Evolutionary conservation across 2,329 filamentous ascomycete species (phyloP), one percentile per base, ranked within the genome.

Genomic region (Dactylellina drechsleri): DNA sequence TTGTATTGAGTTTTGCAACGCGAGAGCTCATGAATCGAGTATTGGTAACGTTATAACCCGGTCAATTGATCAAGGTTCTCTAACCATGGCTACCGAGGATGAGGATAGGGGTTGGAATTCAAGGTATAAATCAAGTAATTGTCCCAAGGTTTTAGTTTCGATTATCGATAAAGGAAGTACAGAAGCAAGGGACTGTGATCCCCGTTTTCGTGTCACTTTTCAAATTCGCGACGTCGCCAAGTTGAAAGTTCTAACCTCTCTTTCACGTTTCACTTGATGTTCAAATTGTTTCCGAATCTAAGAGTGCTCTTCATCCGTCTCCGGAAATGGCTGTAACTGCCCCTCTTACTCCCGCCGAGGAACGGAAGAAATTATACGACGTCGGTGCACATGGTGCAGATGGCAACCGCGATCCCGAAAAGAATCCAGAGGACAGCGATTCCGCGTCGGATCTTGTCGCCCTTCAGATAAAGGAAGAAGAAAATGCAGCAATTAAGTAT

Each of bases 401-500:
- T 41, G 56, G 57, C 31, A 36, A 8, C 6, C 31, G 10, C 5
- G 66, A 70, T 47, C 36, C 61, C 40, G 66, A 70, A 43, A 49
- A 54, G 10, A 23, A 26, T 0, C 47, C 57, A 26, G 56, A 57
- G 4, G 47, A 68, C 15, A 43, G 31, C 12, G 66, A 70, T 16
- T 62, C 66, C 3, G 50, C 18, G 0, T 68, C 65, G 15, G 65
- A 70, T 57, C 66, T 70, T 8, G 64, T 76, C 16, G 83, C 83
- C 57, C 66, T 87, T 82, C 93, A 96, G 83, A 87, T 94, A 77
- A 91, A 90, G 62, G 81, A 91, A 76, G 93, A 97, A 82, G 86
- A 88, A 28, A 89, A 88, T 60, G 89, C 91, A 82, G 88, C 89
- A 10, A 97, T 97, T 82, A 90, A 96, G 83, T 97, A 97, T 81